These are phyloP conservation scores for Carex myosuroides DNA, from an alignment of 176 grass and related monocot genomes.

Conservation along the genomic window DNA sequence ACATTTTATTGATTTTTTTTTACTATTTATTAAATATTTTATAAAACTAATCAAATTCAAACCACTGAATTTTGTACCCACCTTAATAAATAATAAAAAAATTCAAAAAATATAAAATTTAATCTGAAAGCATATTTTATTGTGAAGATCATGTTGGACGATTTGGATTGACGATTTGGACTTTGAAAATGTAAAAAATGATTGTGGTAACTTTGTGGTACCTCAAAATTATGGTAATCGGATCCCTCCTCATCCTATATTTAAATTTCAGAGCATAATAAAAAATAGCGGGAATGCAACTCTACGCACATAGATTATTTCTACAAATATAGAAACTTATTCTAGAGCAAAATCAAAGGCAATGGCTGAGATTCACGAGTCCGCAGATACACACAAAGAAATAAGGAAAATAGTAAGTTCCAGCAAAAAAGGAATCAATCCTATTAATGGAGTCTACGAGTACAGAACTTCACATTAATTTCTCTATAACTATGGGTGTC, in stretches of 20 bases:
- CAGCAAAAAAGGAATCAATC: constrained; percentile 6
- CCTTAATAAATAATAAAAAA: no score
- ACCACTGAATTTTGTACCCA: no score
- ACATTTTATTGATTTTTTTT: no score
- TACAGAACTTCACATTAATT: constrained; percentile 2
- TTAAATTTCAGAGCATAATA: not conserved
- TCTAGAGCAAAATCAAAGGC: not conserved
- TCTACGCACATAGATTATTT: not conserved
- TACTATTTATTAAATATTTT: no score
- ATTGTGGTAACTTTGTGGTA: no score
- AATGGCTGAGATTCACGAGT: not conserved
- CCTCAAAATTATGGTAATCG: no score
- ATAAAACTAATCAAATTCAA: no score
- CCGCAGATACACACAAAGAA: not conserved
- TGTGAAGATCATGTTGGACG: no score
- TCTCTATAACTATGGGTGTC: constrained; percentile 10
- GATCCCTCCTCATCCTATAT: not conserved
- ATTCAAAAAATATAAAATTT: no score
- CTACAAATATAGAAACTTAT: not conserved
- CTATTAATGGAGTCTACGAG: not conserved
- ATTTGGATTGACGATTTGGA: no score
- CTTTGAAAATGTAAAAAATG: no score
- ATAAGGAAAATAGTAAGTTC: not conserved
- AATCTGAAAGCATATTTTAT: no score
- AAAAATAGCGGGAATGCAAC: not conserved